Evolutionary conservation across 2,329 filamentous ascomycete genomes (phyloP), one percentile per base, ranked within the genome.

Genomic region (Colletotrichum tanaceti): DNA sequence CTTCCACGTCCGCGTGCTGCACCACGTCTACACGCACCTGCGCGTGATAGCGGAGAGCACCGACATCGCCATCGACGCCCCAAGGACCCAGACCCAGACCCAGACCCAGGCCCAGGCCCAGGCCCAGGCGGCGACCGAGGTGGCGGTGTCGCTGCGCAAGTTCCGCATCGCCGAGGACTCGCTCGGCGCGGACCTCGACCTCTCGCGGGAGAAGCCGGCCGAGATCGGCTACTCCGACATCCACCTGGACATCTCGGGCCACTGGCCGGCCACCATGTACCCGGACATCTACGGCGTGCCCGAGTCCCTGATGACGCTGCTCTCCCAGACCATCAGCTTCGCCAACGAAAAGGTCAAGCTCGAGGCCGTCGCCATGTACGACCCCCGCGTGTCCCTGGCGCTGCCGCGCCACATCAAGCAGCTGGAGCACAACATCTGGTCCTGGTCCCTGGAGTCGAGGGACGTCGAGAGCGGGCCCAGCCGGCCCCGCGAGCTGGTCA

Each of bases 11-110:
- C 79, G 82, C 2, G 71, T 84, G 0, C 72, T 85, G 0, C 83
- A 85, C 65, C 82, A 84, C 65, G 82, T 82, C 73, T 85, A 85
- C 66, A 80, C 79, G 0, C 83, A 81, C 58, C 74, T 82, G 6
- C 79, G 83, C 0, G 77, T 85, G 0, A 79, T 84, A 20, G 75
- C 81, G n/a, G 82, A 85, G 71, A 84, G 81, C 44, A 74, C 75
- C 0, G 50, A 74, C 2, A 46, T 69, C n/a, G 38, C 43, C 6
- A 43, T 55, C 20, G 65, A 65, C 14, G 53, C 43, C n/a, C 24
- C 32, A 0, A 47, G n/a, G n/a, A n/a, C n/a, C n/a, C n/a, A n/a
- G n/a, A n/a, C n/a, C n/a, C n/a, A n/a, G n/a, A n/a, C n/a, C n/a
- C n/a, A n/a, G n/a, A n/a, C n/a, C n/a, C n/a, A n/a, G n/a, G n/a